phyloP scores from a whole-genome alignment of 306 rosid genomes.

The Pterocarpus macrocarpus region DNA sequence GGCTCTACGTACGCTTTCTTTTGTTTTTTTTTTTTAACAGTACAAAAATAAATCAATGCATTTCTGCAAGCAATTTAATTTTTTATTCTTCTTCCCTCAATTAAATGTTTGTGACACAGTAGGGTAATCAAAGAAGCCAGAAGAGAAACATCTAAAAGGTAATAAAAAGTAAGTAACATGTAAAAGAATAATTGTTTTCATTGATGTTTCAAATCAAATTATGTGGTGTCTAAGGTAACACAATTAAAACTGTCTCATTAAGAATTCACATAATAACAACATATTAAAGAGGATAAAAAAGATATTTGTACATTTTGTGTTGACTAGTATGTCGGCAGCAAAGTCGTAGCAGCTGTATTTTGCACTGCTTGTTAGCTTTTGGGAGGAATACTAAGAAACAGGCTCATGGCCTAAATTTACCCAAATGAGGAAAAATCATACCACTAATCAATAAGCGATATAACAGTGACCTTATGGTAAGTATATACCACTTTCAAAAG shows the following conservation, averaged over 20 bases:
- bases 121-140: slow-evolving; percentile 2
- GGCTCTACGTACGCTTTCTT: slow-evolving; percentile 52
- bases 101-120: slow-evolving; percentile 2
- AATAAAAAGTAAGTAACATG: background rate
- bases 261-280: slow-evolving; percentile 10
- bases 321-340: slow-evolving; percentile 51
- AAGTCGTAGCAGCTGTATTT: background rate
- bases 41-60: slow-evolving; percentile 42
- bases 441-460: slow-evolving; percentile 41
- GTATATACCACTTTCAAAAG: background rate
- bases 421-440: slow-evolving; percentile 34
- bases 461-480: slow-evolving; percentile 51
- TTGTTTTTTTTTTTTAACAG: slow-evolving; percentile 16
- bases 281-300: background rate
- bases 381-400: slow-evolving; percentile 6
- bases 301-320: slow-evolving; percentile 40
- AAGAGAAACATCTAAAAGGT: background rate
- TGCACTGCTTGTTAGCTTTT: background rate
- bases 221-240: slow-evolving; percentile 18
- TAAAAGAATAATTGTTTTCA: slow-evolving; percentile 41
- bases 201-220: slow-evolving; percentile 36
- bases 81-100: background rate
- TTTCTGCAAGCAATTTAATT: slow-evolving; percentile 1
- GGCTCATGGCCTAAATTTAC: background rate
- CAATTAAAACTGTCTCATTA: slow-evolving; percentile 6